Evolutionary conservation across 441 rosid genomes (phyloP).

Genomic region (Metrosideros polymorpha): DNA sequence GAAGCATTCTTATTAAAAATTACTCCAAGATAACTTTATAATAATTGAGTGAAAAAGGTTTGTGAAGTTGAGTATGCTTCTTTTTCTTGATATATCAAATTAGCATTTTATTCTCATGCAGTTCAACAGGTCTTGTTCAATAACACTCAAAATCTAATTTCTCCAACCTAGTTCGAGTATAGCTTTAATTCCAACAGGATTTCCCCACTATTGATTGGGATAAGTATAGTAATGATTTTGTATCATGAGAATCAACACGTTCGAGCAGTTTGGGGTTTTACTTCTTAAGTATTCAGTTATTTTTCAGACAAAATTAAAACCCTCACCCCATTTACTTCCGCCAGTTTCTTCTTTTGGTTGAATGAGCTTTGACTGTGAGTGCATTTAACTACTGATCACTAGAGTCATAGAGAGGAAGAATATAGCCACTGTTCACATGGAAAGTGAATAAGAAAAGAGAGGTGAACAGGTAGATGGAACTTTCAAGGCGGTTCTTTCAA

Average conservation of each 20-base stretch:
- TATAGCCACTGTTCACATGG: neutral
- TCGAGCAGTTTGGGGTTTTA: neutral
- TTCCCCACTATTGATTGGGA: neutral
- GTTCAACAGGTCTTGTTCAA: neutral
- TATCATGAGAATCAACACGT: neutral
- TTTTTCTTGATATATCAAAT: neutral
- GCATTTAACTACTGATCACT: neutral
- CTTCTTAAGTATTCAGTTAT: neutral
- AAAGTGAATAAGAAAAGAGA: neutral
- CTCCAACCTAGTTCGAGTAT: neutral
- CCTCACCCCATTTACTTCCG: neutral
- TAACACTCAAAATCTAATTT: neutral
- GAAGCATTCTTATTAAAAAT: neutral
- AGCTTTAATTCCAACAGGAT: neutral
- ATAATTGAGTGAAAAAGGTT: neutral
- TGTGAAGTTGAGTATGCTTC: neutral
- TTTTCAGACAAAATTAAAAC: neutral
- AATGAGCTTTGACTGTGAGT: neutral
- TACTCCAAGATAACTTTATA: neutral
- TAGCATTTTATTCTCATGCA: neutral
- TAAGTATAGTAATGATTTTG: neutral
- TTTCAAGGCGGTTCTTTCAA: neutral
- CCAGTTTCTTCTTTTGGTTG: neutral
- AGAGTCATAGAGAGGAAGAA: neutral
- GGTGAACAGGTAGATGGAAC: neutral